phyloP scores from a whole-genome alignment of 129 eudicot species.

The Flaveria brownii region DNA sequence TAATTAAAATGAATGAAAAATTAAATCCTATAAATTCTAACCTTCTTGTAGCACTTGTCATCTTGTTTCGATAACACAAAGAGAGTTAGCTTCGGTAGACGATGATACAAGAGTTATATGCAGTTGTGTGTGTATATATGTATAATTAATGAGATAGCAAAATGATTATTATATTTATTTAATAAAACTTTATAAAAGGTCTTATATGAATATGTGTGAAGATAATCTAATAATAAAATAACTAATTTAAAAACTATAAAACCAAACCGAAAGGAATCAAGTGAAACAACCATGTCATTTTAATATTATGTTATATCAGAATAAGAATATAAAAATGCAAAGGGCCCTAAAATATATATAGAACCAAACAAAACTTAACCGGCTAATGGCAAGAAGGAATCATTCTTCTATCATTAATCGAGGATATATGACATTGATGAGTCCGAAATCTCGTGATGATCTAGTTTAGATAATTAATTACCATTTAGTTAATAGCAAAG shows the following conservation, averaged over 20 bases:
- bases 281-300: neutral
- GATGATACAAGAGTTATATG: slow-evolving; percentile 16
- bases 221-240: neutral
- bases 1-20: slow-evolving; percentile 8
- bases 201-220: neutral
- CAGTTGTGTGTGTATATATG: neutral
- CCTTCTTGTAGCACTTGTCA: slow-evolving; percentile 41
- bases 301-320: neutral
- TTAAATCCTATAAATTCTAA: slow-evolving; percentile 4
- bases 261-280: neutral
- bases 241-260: neutral
- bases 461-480: no score
- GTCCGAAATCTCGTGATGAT: no score
- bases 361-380: neutral
- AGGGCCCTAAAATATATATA: neutral
- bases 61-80: slow-evolving; percentile 17
- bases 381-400: slow-evolving; percentile 2
- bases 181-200: neutral
- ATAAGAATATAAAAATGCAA: neutral
- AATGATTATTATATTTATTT: neutral
- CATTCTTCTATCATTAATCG: neutral
- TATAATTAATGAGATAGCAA: neutral
- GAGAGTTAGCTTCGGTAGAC: slow-evolving; percentile 6
- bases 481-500: no score
- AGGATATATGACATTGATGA: neutral